phyloP scores from a whole-genome alignment of 257 asterid genomes.

The Solanum stenotomum region DNA sequence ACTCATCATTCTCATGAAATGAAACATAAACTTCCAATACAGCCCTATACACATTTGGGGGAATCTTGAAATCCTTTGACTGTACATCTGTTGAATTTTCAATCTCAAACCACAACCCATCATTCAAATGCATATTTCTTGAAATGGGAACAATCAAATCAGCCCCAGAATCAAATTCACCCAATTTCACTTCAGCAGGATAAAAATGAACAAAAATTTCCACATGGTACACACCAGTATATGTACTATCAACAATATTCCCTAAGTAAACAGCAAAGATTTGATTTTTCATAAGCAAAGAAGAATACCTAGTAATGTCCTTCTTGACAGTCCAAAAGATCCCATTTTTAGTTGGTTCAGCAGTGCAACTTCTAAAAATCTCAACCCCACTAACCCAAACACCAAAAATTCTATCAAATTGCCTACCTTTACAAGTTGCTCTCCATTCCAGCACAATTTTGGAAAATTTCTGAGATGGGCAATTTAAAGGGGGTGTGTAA shows the following conservation, averaged over 20 bases:
- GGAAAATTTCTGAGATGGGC: conserved; percentile 30
- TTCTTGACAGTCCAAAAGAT: conserved; percentile 63
- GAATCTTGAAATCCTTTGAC: conserved; percentile 39
- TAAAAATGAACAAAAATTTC: conserved; percentile 58
- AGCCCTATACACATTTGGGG: conserved; percentile 46
- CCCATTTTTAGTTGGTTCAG: conserved; percentile 43
- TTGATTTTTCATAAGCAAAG: conserved; percentile 41
- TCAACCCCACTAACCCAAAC: conserved; percentile 87
- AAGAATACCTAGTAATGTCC: conserved; percentile 66
- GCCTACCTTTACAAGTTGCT: conserved; percentile 60
- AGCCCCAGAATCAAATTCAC: conserved; percentile 23
- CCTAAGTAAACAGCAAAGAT: conserved; percentile 60
- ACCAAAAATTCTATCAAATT: conserved; percentile 74
- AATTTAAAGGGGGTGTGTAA: conserved; percentile 45
- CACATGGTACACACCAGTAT: conserved; percentile 78
- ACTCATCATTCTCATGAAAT: conserved; percentile 77
- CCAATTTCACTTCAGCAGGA: conserved; percentile 16
- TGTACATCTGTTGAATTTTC: conserved; percentile 36
- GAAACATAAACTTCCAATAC: conserved; percentile 77
- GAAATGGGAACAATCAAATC: conserved; percentile 77
- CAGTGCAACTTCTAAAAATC: conserved; percentile 75
- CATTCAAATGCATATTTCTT: conserved; percentile 50
- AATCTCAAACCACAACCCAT: conserved; percentile 72
- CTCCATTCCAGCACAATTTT: conserved; percentile 67
- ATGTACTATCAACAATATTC: conserved; percentile 48